Base-by-base conservation (phyloP, 164 flowering plant species). In the Magnolia officinalis region DNA sequence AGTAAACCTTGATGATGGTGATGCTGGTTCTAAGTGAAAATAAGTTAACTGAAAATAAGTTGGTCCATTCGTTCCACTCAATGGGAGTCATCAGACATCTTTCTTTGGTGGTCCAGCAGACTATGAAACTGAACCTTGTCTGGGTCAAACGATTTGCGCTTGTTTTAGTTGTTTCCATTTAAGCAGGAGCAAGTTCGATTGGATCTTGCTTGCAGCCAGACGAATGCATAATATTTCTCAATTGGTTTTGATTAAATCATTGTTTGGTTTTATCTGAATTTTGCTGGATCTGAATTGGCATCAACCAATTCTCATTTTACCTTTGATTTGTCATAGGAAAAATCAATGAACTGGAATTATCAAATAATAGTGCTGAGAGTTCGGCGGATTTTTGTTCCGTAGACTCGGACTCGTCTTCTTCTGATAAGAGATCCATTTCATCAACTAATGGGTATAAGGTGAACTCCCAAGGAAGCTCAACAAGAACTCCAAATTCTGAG, bases 271-370 rank as follows among this genome's bases (percentile, higher is more conserved):
- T 71, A 19, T 59, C 5, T 18, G 14, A 7, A 20, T 16, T 45
- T 64, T 13, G 21, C 19, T 49, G 50, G 24, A 2, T 21, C 6
- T 20, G 23, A 2, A 26, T 21, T 31, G 21, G 50, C 19, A 8
- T 5, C 3, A 6, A 7, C n/a, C 6, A 24, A 37, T 7, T 45
- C 37, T 16, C 49, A 14, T 31, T 9, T 20, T 10, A 50, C 13
- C 70, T 45, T 26, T 52, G 18, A 23, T 65, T 49, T 14, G 37
- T 73, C 65, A 61, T 16, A 74, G 69, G 70, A 74, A 74, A 23
- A 45, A 18, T 23, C 16, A 23, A 64, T 21, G 55, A 19, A 8
- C 4, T 13, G 9, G 31, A 50, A 4, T 63, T 59, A 65, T 24
- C 71, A 13, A 50, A 66, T 75, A 37, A 23, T 16, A 1, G 9